Evolutionary conservation across 2,329 filamentous ascomycete genomes (phyloP).

Genomic region (Akanthomyces dipterigenus): DNA sequence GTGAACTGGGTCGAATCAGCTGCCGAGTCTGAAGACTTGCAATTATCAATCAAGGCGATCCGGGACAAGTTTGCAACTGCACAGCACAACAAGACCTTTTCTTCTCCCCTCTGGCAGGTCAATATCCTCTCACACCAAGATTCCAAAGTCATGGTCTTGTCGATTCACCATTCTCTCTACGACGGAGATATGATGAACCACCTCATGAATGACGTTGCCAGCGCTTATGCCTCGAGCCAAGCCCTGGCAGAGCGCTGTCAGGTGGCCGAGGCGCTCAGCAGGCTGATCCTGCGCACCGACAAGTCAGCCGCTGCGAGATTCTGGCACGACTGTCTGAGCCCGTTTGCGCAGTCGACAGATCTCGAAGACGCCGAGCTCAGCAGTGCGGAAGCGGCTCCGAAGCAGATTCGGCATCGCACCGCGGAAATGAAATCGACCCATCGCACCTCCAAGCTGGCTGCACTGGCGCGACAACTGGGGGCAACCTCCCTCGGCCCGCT

Average conservation of each 20-base stretch:
- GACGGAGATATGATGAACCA: neutral
- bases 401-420: slow-evolving; percentile 1
- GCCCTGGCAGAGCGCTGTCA: neutral
- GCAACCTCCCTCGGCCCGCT: neutral
- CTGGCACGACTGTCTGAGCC: neutral
- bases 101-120: neutral
- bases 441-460: neutral
- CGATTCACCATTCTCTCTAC: neutral
- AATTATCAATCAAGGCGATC: neutral
- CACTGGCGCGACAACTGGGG: neutral
- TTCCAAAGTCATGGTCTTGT: neutral
- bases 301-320: neutral
- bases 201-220: neutral
- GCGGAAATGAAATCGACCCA: neutral
- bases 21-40: neutral
- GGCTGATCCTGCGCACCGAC: neutral
- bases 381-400: neutral
- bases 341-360: neutral
- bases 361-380: neutral
- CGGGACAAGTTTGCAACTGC: neutral
- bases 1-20: neutral
- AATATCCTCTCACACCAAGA: neutral
- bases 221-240: neutral
- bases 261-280: neutral
- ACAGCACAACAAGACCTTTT: neutral